Evolutionary conservation across 2,329 filamentous ascomycete species (phyloP).

Genomic region (Colletotrichum shisoi): DNA sequence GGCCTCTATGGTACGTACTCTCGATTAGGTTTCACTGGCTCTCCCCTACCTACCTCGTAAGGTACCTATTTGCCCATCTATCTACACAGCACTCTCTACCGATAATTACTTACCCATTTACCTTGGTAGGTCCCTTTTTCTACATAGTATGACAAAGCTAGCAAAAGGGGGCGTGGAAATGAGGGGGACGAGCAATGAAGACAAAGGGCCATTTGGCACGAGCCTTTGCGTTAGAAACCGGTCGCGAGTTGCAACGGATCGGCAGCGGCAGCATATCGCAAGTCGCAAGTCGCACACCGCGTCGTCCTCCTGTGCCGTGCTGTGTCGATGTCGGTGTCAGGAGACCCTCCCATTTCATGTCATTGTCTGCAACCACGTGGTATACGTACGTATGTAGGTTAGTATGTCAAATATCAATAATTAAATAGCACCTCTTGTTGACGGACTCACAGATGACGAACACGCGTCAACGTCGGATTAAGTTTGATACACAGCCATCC

Average conservation of each 20-base stretch:
- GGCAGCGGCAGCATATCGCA: neutral
- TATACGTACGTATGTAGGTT: conserved; percentile 15
- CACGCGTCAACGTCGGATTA: conserved; percentile 32
- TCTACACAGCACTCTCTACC: too few relatives aligned
- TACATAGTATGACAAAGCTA: conserved; percentile 6
- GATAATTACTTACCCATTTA: too few relatives aligned
- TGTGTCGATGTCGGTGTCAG: neutral
- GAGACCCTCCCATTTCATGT: conserved; percentile 9
- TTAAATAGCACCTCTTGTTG: neutral
- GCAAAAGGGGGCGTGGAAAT: neutral
- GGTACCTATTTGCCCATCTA: too few relatives aligned
- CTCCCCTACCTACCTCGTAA: neutral
- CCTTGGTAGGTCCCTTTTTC: neutral
- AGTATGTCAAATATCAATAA: too few relatives aligned
- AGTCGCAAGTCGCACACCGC: neutral
- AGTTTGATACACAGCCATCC: conserved; percentile 33
- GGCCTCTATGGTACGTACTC: neutral
- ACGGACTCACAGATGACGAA: conserved; percentile 4
- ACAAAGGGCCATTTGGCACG: conserved; percentile 6
- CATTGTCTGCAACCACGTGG: neutral
- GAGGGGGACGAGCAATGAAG: neutral
- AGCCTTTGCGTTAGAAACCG: conserved; percentile 6
- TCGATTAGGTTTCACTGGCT: conserved; percentile 29
- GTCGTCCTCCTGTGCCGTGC: neutral
- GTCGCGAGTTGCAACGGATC: conserved; percentile 4